Evolutionary conservation across 225 moss, liverwort and hornwort species (phyloP), one percentile per base, ranked within the genome.

Genomic region (Pleurozium schreberi): DNA sequence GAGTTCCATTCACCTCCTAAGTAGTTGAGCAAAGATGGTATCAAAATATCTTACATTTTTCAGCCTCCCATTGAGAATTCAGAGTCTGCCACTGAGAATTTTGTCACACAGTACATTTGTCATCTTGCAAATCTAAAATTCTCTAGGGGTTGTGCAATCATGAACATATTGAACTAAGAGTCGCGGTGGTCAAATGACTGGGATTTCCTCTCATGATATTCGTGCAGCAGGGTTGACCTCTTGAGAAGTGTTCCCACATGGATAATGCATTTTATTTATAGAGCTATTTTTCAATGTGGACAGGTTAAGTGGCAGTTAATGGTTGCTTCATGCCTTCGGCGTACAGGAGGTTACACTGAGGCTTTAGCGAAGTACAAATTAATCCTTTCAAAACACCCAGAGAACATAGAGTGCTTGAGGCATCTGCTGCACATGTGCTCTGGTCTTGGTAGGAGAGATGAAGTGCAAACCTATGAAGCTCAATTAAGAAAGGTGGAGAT

Each of bases 241-340:
- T 70, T 28, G 28, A 74, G 9, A 43, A 61, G 30, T 49, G 12
- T 38, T 34, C n/a, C 31, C 18, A 21, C 23, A 55, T 61, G 50
- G 69, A 84, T 50, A 71, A 34, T 78, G 43, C 42, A 66, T 49
- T 19, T n/a, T 65, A 71, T 52, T 55, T 66, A 34, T 42, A 66
- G 43, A 57, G 55, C 20, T 59, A 18, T 77, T 80, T 88, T 45
- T 42, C 64, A 62, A 85, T 89, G 87, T 88, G 53, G 61, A 90
- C 94, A 99, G 97, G 96, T 99, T 63, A 97, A 99, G 86, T 99
- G 97, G 96, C 95, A 96, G 89, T 83, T 97, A 91, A 96, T 99
- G 99, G 95, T 97, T 84, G 99, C 99, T 68, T 99, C 99, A 53
- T 99, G 99, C 91, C 91, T 92, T 68, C 93, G 96, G 70, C 93